Base-by-base conservation (phyloP, 164 flowering plant species). In the Echeveria elegans region DNA sequence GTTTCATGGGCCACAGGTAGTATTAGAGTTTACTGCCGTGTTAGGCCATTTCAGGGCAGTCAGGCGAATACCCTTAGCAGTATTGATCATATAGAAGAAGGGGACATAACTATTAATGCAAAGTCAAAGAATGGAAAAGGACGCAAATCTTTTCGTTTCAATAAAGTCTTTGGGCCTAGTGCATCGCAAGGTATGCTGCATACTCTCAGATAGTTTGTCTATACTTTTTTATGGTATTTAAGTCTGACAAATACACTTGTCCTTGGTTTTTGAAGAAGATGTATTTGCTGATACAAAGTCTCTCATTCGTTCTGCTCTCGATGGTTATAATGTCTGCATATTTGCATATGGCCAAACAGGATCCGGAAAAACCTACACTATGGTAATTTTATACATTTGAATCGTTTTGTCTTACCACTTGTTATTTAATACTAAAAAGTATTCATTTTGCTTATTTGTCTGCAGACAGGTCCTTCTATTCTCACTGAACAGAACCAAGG, bases 271-370 rank as follows among this genome's bases (percentile, higher is more conserved):
- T 79, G 73, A 90, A 95, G 99, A 75, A 72, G 99, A 95, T 74
- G 97, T 95, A 2, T 95, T 92, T 77, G 69, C 88, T 59, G 99
- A 95, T 78, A 95, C 92, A 66, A 88, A 81, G 71, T 97, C 98
- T 58, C 72, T 95, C 61, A 85, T 95, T 66, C 91, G 98, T 16
- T 95, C 99, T 19, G 99, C 90, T 74, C 90, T 95, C 72, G 99
- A 95, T 87, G 99, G 99, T 56, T 95, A 79, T 72, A 92, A 95
- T 82, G 97, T 95, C 60, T 95, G 99, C 69, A 95, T 95, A 69
- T 95, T 95, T 82, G 99, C 99, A 56, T 95, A 95, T 79, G 99
- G 99, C 30, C 99, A 95, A 76, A 95, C 99, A 10, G 99, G 99
- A 65, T 92, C 99, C 4, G 99, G 99, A 59, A 95, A 95, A 79